phyloP scores from a whole-genome alignment of 2,329 filamentous ascomycete genomes.

The Scedosporium apiospermum region DNA sequence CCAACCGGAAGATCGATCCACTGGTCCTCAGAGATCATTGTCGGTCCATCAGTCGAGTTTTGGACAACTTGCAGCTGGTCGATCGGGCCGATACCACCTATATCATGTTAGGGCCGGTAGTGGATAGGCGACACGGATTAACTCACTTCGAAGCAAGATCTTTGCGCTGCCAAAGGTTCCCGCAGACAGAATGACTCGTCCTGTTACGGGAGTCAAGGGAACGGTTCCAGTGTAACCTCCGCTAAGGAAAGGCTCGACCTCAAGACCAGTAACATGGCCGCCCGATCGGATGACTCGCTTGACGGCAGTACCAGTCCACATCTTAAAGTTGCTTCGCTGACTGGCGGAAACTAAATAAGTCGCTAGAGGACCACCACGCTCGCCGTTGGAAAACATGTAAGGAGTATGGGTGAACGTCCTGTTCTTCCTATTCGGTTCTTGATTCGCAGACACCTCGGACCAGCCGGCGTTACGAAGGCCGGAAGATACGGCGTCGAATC shows the following conservation, averaged over 20 bases:
- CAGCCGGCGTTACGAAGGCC: slow-evolving; percentile 53
- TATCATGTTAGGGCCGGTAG: slow-evolving; percentile 7
- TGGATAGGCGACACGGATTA: background rate
- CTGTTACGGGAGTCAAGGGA: slow-evolving; percentile 46
- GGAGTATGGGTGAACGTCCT: slow-evolving; percentile 52
- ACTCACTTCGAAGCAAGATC: slow-evolving; percentile 51
- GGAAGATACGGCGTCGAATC: slow-evolving; percentile 50
- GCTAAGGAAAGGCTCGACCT: slow-evolving; percentile 44
- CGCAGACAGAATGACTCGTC: slow-evolving; percentile 58
- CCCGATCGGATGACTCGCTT: slow-evolving; percentile 54
- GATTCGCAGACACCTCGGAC: slow-evolving; percentile 53
- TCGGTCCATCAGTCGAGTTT: slow-evolving; percentile 36
- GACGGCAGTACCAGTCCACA: slow-evolving; percentile 57
- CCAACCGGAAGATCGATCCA: slow-evolving; percentile 54
- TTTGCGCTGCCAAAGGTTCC: slow-evolving; percentile 61
- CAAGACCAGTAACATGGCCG: slow-evolving; percentile 53
- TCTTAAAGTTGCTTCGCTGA: slow-evolving; percentile 51
- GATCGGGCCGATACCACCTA: slow-evolving; percentile 51
- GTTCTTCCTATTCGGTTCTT: slow-evolving; percentile 53
- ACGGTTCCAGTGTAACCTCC: slow-evolving; percentile 50
- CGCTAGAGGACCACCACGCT: slow-evolving; percentile 59
- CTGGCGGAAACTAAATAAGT: slow-evolving; percentile 58
- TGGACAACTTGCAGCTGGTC: slow-evolving; percentile 46
- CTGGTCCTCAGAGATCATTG: slow-evolving; percentile 36
- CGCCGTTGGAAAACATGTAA: slow-evolving; percentile 57